phyloP scores from a whole-genome alignment of 306 rosid genomes.

The Lupinus albus region DNA sequence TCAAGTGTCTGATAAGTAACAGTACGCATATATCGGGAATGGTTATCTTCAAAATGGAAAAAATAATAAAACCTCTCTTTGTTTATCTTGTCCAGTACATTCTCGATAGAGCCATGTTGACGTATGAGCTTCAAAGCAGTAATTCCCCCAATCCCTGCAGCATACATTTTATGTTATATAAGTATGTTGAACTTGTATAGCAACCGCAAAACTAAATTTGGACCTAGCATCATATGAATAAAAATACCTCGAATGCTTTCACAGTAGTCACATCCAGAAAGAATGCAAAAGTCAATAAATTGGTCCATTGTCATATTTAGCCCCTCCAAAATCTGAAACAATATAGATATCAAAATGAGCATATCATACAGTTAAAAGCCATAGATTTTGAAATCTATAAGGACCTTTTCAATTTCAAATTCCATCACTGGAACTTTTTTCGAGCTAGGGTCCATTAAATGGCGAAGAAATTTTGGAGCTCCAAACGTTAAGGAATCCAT shows the following conservation, averaged over 20 bases:
- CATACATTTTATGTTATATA: slow-evolving; percentile 28
- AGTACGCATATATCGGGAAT: slow-evolving; percentile 24
- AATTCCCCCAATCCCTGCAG: slow-evolving; percentile 91
- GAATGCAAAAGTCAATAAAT: slow-evolving; percentile 94
- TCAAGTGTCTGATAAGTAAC: neutral
- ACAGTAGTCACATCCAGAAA: slow-evolving; percentile 94
- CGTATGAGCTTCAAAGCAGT: slow-evolving; percentile 95
- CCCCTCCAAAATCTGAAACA: slow-evolving; percentile 83
- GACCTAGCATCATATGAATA: slow-evolving; percentile 24
- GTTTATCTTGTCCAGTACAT: slow-evolving; percentile 75
- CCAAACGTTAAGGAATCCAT: slow-evolving; percentile 98
- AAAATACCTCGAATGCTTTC: slow-evolving; percentile 86
- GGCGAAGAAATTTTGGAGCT: slow-evolving; percentile 92
- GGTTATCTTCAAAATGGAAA: slow-evolving; percentile 20
- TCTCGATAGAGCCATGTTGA: slow-evolving; percentile 91
- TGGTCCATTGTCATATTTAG: slow-evolving; percentile 86
- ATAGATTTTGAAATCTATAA: slow-evolving; percentile 30
- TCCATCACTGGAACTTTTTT: slow-evolving; percentile 97
- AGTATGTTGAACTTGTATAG: slow-evolving; percentile 19
- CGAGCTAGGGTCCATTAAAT: slow-evolving; percentile 97
- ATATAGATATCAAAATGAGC: slow-evolving; percentile 35
- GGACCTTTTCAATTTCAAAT: slow-evolving; percentile 87
- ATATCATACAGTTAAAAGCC: slow-evolving; percentile 27
- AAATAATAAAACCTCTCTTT: slow-evolving; percentile 72
- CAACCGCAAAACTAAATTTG: slow-evolving; percentile 9